phyloP scores from a whole-genome alignment of 2,329 filamentous ascomycete species.

The Sphaceloma murrayae region DNA sequence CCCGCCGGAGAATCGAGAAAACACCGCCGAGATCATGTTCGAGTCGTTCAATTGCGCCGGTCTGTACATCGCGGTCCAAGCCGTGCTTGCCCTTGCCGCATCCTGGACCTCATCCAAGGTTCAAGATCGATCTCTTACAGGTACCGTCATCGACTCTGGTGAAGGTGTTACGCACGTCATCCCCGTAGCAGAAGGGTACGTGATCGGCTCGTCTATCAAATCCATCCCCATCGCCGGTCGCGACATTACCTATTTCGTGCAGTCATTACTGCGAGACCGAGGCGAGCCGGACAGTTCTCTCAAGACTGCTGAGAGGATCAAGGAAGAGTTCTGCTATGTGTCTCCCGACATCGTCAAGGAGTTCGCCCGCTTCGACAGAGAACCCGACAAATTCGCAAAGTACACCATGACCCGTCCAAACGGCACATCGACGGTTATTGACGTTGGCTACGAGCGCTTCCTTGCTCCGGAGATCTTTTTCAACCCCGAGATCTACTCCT shows the following conservation, averaged over 20 bases:
- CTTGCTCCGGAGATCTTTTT: constrained; percentile 98
- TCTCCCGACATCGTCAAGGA: constrained; percentile 99
- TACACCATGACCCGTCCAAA: constrained; percentile 80
- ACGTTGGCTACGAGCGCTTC: constrained; percentile 97
- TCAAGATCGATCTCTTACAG: constrained; percentile 87
- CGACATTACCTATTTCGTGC: constrained; percentile 98
- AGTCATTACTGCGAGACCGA: constrained; percentile 88
- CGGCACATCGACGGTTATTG: constrained; percentile 73
- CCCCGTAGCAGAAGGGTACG: constrained; percentile 94
- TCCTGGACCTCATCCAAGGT: constrained; percentile 99
- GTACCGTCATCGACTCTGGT: constrained; percentile 96
- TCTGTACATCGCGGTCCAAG: constrained; percentile 97
- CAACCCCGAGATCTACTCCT: constrained; percentile 99
- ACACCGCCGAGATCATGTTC: constrained; percentile 99
- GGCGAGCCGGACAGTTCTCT: constrained; percentile 94
- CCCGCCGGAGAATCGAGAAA: constrained; percentile 96
- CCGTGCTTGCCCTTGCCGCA: constrained; percentile 87
- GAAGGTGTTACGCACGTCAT: constrained; percentile 99
- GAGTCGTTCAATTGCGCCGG: constrained; percentile 99
- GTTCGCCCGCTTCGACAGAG: constrained; percentile 86
- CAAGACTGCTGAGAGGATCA: constrained; percentile 96
- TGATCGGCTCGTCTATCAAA: constrained; percentile 98
- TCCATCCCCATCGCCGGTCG: constrained; percentile 95
- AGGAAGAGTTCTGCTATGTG: constrained; percentile 98
- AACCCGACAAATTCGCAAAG: constrained; percentile 79